Evolutionary conservation across 345 rosid species (phyloP).

Genomic region (Acer campestre): DNA sequence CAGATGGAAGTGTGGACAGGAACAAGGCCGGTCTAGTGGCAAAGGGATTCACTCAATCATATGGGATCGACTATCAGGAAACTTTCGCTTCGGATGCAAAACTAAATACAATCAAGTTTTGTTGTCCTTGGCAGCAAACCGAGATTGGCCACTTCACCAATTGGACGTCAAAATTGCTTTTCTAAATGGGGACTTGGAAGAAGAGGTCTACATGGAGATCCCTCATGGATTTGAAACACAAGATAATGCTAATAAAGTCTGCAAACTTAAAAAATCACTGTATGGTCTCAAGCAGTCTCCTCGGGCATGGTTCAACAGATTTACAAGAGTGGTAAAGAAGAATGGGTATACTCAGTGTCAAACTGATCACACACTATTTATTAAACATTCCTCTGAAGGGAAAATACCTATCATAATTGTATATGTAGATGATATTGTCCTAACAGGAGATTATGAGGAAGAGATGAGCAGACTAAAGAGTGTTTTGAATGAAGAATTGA

Average conservation of each 20-base stretch:
- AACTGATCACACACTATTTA: background rate
- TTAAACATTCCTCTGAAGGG: too few species aligned
- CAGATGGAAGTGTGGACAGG: too few species aligned
- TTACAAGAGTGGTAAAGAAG: background rate
- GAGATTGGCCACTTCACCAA: too few species aligned
- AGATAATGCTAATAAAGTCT: background rate
- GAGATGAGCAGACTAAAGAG: background rate
- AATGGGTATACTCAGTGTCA: background rate
- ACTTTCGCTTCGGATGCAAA: too few species aligned
- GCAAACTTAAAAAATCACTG: background rate
- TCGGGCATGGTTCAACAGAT: background rate
- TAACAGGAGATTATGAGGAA: background rate
- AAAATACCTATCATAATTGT: background rate
- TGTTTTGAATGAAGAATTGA: background rate
- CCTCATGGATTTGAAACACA: background rate
- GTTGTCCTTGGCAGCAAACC: too few species aligned
- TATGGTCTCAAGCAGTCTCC: background rate
- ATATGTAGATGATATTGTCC: background rate
- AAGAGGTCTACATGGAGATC: background rate
- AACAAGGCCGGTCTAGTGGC: too few species aligned
- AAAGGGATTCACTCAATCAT: too few species aligned
- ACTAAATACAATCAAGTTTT: too few species aligned
- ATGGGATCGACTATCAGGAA: too few species aligned
- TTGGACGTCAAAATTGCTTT: too few species aligned
- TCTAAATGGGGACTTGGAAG: background rate